Percentiles rank a stretch among this genome's conserved stretches.
phyloP scores from a whole-genome alignment of 768 basidiomycete species.

The Lepiota venenata region DNA sequence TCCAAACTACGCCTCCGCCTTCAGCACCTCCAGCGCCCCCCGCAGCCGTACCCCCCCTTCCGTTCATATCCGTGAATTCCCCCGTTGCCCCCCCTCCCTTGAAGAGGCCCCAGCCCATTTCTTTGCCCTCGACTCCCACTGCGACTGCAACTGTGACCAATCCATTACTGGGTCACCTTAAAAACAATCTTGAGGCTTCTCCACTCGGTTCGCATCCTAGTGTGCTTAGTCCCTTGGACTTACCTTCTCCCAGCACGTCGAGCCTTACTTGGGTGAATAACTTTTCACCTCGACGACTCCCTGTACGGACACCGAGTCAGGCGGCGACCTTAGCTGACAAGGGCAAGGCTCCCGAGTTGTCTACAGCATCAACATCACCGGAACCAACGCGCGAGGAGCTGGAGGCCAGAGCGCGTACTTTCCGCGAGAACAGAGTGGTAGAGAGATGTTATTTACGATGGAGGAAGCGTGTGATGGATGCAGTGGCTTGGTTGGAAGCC shows the following conservation, averaged over 20 bases:
- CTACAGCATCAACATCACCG: conserved; percentile 26
- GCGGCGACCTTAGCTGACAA: conserved; percentile 20
- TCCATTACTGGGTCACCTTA: conserved; percentile 29
- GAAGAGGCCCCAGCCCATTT: conserved; percentile 37
- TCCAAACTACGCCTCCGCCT: neutral
- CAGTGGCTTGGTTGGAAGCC: conserved; percentile 59
- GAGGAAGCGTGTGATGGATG: conserved; percentile 41
- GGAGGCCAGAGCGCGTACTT: conserved; percentile 38
- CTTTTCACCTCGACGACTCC: conserved; percentile 23
- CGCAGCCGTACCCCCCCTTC: conserved; percentile 16
- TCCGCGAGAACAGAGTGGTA: conserved; percentile 37
- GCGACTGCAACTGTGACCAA: conserved; percentile 28
- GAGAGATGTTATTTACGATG: conserved; percentile 42
- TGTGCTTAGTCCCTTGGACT: conserved; percentile 40
- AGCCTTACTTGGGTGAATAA: conserved; percentile 19
- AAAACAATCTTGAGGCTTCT: conserved; percentile 22
- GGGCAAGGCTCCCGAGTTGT: conserved; percentile 26
- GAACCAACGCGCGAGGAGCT: conserved; percentile 26
- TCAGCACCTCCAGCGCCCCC: conserved; percentile 11
- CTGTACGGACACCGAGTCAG: conserved; percentile 1
- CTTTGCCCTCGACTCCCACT: conserved; percentile 45
- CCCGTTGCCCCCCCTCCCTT: conserved; percentile 37
- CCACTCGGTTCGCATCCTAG: conserved; percentile 8
- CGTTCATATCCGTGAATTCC: conserved; percentile 18
- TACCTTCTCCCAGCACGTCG: conserved; percentile 30